Percentiles rank a stretch among this genome's conserved stretches.
phyloP scores from a whole-genome alignment of 2,329 filamentous ascomycete genomes.

The Penicillium sp. region DNA sequence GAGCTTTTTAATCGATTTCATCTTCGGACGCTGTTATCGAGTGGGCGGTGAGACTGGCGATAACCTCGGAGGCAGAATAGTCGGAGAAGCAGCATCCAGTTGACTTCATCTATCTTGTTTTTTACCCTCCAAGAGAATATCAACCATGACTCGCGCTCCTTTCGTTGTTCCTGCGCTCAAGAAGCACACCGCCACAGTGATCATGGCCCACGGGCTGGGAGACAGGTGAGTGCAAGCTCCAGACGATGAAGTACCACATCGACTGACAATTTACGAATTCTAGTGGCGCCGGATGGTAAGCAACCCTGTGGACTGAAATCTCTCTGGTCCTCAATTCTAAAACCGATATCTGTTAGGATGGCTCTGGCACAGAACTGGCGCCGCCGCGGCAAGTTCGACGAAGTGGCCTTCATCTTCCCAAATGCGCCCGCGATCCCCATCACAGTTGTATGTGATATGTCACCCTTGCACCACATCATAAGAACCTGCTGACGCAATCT shows the following conservation, averaged over 20 bases:
- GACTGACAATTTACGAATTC: conserved; percentile 5
- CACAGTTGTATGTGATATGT: conserved; percentile 61
- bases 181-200: conserved; percentile 88
- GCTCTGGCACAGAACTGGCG: conserved; percentile 85
- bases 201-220: conserved; percentile 88
- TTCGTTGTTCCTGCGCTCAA: conserved; percentile 74
- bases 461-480: not conserved
- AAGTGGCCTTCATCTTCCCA: conserved; percentile 92
- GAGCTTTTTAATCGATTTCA: not conserved
- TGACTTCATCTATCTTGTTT: not conserved
- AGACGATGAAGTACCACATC: not conserved
- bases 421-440: conserved; percentile 85
- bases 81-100: conserved; percentile 9
- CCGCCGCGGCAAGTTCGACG: conserved; percentile 70
- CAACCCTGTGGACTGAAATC: not conserved
- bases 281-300: conserved; percentile 50
- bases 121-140: not conserved
- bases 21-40: not conserved
- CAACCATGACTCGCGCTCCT: conserved; percentile 49
- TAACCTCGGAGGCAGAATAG: conserved; percentile 27
- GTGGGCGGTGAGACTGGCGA: conserved; percentile 22
- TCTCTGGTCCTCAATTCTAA: not conserved
- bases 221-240: conserved; percentile 59
- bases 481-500: not conserved
- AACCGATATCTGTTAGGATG: conserved; percentile 46